These are phyloP conservation scores for Circinella umbellata DNA, from an alignment of 371 early-diverging fungal genomes.

Conservation along the genomic window DNA sequence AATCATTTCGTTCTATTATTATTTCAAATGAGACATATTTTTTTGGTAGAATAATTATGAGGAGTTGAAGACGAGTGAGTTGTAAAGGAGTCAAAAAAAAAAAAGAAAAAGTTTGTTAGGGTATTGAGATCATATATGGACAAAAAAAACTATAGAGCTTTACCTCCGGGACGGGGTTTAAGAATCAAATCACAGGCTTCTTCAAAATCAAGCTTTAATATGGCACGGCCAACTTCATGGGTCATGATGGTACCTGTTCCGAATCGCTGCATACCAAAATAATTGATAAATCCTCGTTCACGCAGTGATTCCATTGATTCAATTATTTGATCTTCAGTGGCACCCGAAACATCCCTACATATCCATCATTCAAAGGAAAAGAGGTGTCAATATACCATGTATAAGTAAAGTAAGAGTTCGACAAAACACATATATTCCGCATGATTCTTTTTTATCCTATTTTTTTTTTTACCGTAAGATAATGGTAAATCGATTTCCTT, in stretches of 20 bases:
- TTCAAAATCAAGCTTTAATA: constrained; percentile 80
- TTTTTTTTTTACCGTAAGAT: constrained; percentile 57
- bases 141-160: not conserved
- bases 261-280: constrained; percentile 99
- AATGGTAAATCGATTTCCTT: constrained; percentile 91
- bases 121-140: not conserved
- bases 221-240: constrained; percentile 84
- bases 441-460: not conserved
- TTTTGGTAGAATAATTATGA: too few relatives aligned
- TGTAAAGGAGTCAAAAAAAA: too few relatives aligned
- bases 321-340: constrained; percentile 48
- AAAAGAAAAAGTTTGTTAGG: not conserved
- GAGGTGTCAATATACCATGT: not conserved
- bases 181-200: constrained; percentile 82
- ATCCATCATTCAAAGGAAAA: not conserved
- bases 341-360: constrained; percentile 41
- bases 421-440: not conserved
- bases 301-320: constrained; percentile 66
- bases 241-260: constrained; percentile 89
- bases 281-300: constrained; percentile 92
- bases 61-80: too few relatives aligned
- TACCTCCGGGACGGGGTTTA: constrained; percentile 75
- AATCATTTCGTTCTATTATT: constrained; percentile 58
- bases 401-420: not conserved
- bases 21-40: not conserved